A percentile compares a stretch with the other conserved stretches of the same genome.
These are phyloP conservation scores for Pseudoneurospora amorphoporcata DNA, from an alignment of 495 filamentous ascomycete genomes.

Conservation along the genomic window DNA sequence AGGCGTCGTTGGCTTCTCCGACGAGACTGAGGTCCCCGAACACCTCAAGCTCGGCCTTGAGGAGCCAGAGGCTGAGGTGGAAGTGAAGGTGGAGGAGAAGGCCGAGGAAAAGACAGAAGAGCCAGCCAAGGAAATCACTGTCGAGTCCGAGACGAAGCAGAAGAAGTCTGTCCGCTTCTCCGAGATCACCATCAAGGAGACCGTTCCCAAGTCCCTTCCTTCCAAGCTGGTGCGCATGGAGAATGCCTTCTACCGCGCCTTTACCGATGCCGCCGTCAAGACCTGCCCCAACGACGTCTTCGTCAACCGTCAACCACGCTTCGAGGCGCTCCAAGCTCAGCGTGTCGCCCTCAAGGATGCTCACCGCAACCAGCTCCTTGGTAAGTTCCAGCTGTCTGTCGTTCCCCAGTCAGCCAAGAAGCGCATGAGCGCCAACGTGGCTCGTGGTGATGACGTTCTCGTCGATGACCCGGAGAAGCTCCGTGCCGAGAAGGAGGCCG, in stretches of 20 bases:
- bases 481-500: conserved; percentile 65
- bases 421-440: conserved; percentile 49
- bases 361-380: conserved; percentile 63
- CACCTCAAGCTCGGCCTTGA: not conserved
- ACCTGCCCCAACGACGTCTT: conserved; percentile 62
- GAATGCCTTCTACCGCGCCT: conserved; percentile 85
- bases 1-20: conserved; percentile 50
- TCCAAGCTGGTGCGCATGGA: conserved; percentile 48
- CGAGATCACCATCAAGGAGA: conserved; percentile 41
- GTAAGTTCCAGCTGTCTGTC: conserved; percentile 60
- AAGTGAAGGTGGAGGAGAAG: conserved; percentile 13
- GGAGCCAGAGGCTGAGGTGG: conserved; percentile 6
- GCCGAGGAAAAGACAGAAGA: conserved; percentile 13
- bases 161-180: conserved; percentile 76
- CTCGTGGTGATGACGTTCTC: conserved; percentile 43
- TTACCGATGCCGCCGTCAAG: conserved; percentile 55
- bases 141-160: conserved; percentile 27
- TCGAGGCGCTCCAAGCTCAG: conserved; percentile 78
- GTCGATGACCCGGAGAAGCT: conserved; percentile 48
- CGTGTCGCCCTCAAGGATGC: conserved; percentile 54
- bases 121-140: conserved; percentile 17
- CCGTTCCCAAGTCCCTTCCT: conserved; percentile 32
- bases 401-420: conserved; percentile 45
- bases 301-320: conserved; percentile 70
- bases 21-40: conserved; percentile 19